Percentiles rank a stretch among this genome's conserved stretches.
Conservation (phyloP, 2,329 filamentous ascomycete genomes). For the Phyllosticta paracitricarpa region DNA sequence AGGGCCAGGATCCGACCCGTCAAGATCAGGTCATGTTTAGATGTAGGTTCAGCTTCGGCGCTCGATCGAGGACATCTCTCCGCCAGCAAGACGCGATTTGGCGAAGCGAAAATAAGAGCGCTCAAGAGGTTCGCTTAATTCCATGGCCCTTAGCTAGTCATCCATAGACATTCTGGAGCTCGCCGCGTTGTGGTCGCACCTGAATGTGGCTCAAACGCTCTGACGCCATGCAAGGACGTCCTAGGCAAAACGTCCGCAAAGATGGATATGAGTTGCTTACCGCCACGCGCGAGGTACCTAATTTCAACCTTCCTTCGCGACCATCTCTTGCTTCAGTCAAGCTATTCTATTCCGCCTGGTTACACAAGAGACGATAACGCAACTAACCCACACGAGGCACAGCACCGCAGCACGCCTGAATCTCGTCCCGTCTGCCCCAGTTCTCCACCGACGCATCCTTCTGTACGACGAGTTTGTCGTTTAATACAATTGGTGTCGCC, state of each 20-base stretch:
- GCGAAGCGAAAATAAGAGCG: background rate
- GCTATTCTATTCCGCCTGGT: background rate
- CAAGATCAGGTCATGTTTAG: background rate
- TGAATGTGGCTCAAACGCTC: constrained; percentile 5
- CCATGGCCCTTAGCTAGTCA: background rate
- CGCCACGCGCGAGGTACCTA: constrained; percentile 3
- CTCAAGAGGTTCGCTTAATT: background rate
- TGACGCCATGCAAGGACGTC: constrained; percentile 10
- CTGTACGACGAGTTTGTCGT: background rate
- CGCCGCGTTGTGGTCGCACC: background rate
- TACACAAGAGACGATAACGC: background rate
- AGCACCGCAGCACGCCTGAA: background rate
- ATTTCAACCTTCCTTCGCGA: background rate
- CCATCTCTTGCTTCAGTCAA: background rate
- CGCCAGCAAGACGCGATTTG: background rate
- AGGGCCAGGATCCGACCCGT: background rate
- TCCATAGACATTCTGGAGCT: background rate
- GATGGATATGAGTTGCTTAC: background rate
- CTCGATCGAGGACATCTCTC: background rate
- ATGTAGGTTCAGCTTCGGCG: background rate
- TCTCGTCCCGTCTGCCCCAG: background rate
- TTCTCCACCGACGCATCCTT: background rate
- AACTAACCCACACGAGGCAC: background rate
- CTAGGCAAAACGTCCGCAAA: background rate
- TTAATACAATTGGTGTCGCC: background rate